Evolutionary conservation across 108 stramenopile genomes (phyloP).

Genomic region (Nannochloropsis gaditana): DNA sequence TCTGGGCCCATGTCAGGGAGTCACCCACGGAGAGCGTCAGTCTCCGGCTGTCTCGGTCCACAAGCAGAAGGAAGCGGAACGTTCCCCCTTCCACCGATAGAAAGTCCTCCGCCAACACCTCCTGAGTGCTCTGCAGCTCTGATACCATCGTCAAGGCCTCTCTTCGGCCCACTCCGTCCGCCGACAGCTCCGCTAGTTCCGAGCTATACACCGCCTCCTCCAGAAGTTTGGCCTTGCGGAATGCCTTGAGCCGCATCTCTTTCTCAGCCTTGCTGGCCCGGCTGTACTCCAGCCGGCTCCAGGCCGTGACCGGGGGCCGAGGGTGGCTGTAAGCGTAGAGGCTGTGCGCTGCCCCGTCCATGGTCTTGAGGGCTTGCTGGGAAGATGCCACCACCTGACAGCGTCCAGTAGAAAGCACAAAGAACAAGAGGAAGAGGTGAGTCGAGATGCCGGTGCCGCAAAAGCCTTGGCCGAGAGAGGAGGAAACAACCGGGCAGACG

Average conservation of each 20-base stretch:
- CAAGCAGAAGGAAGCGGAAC: not conserved
- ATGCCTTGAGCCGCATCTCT: not conserved
- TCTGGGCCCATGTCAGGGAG: not conserved
- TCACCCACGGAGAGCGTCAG: conserved; percentile 11
- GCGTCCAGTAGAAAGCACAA: too few species aligned
- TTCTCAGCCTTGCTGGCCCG: not conserved
- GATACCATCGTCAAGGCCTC: not conserved
- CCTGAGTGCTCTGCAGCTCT: not conserved
- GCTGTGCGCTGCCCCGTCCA: not conserved
- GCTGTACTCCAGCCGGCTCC: not conserved
- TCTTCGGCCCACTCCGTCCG: not conserved
- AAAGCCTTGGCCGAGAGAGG: too few species aligned
- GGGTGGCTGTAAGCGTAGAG: not conserved
- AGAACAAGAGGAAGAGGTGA: too few species aligned
- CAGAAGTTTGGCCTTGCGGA: conserved; percentile 11
- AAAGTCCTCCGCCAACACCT: not conserved
- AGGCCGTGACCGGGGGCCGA: not conserved
- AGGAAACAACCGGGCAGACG: too few species aligned
- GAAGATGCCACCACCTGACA: not conserved
- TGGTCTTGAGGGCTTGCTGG: conserved; percentile 11
- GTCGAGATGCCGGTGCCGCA: too few species aligned
- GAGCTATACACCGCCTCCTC: conserved; percentile 13
- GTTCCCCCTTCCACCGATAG: not conserved
- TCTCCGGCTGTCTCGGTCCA: not conserved
- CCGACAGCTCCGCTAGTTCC: not conserved